phyloP scores from a whole-genome alignment of 2,329 filamentous ascomycete species.

The Trichoderma polysporum region DNA sequence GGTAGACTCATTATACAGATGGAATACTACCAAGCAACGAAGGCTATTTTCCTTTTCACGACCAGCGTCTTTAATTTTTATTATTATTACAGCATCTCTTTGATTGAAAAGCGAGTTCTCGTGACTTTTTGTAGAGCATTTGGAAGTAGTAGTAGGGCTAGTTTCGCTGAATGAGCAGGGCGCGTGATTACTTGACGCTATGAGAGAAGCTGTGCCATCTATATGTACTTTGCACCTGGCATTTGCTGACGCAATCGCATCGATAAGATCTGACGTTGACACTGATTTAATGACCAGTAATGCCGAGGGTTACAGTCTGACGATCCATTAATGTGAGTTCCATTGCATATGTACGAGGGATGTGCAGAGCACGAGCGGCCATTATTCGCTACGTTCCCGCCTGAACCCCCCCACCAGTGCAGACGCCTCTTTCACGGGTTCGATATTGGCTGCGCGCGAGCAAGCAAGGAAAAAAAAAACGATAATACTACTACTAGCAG shows the following conservation, averaged over 20 bases:
- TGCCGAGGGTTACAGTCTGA: neutral
- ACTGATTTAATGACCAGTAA: neutral
- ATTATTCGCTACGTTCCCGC: neutral
- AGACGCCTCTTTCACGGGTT: neutral
- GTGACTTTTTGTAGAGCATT: neutral
- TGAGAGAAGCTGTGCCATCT: neutral
- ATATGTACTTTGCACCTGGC: neutral
- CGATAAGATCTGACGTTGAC: neutral
- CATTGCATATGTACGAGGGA: neutral
- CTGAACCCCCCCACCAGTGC: neutral
- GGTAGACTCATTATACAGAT: constrained; percentile 12
- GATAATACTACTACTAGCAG: neutral
- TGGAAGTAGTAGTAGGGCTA: neutral
- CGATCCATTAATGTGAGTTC: neutral
- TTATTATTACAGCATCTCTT: neutral
- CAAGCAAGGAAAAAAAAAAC: neutral
- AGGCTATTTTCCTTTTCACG: neutral
- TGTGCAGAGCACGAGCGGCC: neutral
- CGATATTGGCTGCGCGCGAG: neutral
- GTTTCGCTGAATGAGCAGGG: neutral
- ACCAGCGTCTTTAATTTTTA: neutral
- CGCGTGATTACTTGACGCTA: neutral
- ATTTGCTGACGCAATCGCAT: neutral
- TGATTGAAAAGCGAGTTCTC: neutral
- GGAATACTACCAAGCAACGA: constrained; percentile 13